Evolutionary conservation across 2,329 filamentous ascomycete genomes (phyloP).

Genomic region (Fusarium oxysporum): DNA sequence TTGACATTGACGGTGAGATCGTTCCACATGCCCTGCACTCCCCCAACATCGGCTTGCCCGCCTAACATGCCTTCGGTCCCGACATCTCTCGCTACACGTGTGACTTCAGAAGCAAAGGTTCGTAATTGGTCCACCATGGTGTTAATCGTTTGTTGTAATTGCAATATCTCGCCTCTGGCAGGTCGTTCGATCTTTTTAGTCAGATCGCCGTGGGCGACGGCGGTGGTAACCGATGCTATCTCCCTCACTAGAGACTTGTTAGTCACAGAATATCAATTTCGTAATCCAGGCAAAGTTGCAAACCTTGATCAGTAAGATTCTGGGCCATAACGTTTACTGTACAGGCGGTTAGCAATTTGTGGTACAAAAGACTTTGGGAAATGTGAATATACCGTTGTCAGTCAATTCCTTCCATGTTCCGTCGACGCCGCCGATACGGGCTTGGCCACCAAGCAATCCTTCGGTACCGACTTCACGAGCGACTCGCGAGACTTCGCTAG

Average conservation of each 20-base stretch:
- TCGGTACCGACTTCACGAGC: constrained; percentile 97
- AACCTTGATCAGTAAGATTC: constrained; percentile 81
- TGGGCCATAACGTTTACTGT: constrained; percentile 85
- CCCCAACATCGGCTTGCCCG: constrained; percentile 84
- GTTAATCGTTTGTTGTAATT: constrained; percentile 87
- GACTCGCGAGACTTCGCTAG: constrained; percentile 93
- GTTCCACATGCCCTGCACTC: constrained; percentile 90
- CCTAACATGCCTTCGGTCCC: constrained; percentile 86
- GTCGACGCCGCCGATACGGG: constrained; percentile 91
- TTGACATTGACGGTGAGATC: constrained; percentile 88
- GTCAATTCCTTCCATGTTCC: constrained; percentile 98
- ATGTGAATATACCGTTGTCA: constrained; percentile 72
- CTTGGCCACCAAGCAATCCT: constrained; percentile 92
- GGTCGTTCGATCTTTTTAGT: constrained; percentile 87
- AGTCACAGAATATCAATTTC: constrained; percentile 11
- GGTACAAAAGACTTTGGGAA: background rate
- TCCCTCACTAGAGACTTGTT: constrained; percentile 70
- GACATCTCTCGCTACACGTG: constrained; percentile 84
- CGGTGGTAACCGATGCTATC: constrained; percentile 86
- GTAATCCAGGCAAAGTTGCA: constrained; percentile 14
- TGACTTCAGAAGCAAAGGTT: constrained; percentile 87
- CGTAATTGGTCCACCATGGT: constrained; percentile 89
- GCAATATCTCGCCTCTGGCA: constrained; percentile 83
- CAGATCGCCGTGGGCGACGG: constrained; percentile 84
- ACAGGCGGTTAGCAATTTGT: constrained; percentile 20